A percentile compares a stretch with the other conserved stretches of the same genome.
phyloP scores from a whole-genome alignment of 345 rosid genomes.

The Mercurialis annua region DNA sequence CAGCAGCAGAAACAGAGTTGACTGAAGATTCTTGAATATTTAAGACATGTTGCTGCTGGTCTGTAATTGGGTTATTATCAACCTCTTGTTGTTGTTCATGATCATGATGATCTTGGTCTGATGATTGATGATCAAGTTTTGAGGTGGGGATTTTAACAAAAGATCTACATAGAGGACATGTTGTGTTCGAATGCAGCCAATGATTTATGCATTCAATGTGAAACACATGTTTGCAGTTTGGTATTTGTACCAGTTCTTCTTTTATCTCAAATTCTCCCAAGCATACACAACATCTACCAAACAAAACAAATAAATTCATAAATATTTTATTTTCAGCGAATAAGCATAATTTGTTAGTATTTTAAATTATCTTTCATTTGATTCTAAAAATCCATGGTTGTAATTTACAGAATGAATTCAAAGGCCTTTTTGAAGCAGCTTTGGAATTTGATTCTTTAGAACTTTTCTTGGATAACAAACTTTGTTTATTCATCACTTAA shows the following conservation, averaged over 20 bases:
- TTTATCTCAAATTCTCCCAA: constrained; percentile 84
- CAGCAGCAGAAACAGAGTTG: not conserved
- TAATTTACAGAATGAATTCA: not conserved
- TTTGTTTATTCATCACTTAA: not conserved
- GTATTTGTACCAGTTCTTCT: constrained; percentile 81
- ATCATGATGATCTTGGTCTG: constrained; percentile 16
- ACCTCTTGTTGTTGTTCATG: not conserved
- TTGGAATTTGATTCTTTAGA: not conserved
- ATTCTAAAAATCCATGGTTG: not conserved
- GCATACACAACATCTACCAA: constrained; percentile 83
- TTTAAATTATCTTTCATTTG: too few species aligned
- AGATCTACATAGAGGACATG: constrained; percentile 89
- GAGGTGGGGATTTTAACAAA: constrained; percentile 39
- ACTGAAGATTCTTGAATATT: constrained; percentile 13
- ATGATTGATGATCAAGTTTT: constrained; percentile 19
- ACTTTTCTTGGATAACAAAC: not conserved
- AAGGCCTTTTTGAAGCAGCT: not conserved
- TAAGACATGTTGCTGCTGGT: constrained; percentile 12
- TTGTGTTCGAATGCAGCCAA: constrained; percentile 81
- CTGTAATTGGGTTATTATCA: not conserved
- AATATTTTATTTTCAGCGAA: too few species aligned
- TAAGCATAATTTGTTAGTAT: too few species aligned
- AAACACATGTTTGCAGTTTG: constrained; percentile 82
- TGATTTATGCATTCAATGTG: constrained; percentile 78
- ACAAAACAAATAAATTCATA: not conserved